phyloP scores from a whole-genome alignment of 1,139 yeast species.

The Lodderomyces parapsilosis region DNA sequence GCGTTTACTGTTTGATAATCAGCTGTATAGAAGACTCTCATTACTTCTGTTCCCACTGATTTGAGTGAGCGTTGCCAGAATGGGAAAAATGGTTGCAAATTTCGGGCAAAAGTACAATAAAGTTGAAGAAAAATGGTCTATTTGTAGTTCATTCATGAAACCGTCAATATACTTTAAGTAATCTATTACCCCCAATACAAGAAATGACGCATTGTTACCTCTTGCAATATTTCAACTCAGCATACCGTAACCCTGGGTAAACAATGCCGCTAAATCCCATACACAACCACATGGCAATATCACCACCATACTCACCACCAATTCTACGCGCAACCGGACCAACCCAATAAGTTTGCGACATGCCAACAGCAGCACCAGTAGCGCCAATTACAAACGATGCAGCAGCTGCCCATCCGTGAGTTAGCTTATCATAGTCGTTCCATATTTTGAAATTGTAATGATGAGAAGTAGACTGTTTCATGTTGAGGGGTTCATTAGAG shows the following conservation, averaged over 20 bases:
- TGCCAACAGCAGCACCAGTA: slow-evolving; percentile 77
- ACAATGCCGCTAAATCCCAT: slow-evolving; percentile 68
- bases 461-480: slow-evolving; percentile 18
- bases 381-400: slow-evolving; percentile 61
- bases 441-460: slow-evolving; percentile 66
- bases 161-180: neutral
- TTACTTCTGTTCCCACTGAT: no score
- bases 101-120: no score
- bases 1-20: no score
- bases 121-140: neutral
- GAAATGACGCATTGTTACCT: no score
- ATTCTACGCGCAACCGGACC: slow-evolving; percentile 70
- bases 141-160: no score
- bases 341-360: slow-evolving; percentile 76
- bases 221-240: slow-evolving; percentile 59
- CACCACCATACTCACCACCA: slow-evolving; percentile 62
- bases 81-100: neutral
- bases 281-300: slow-evolving; percentile 78
- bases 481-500: slow-evolving; percentile 4
- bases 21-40: no score
- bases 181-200: neutral
- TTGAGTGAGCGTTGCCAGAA: neutral
- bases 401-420: slow-evolving; percentile 66
- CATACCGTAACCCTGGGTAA: slow-evolving; percentile 63
- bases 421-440: slow-evolving; percentile 55